phyloP scores from a whole-genome alignment of 306 rosid genomes.

The Urtica urens region DNA sequence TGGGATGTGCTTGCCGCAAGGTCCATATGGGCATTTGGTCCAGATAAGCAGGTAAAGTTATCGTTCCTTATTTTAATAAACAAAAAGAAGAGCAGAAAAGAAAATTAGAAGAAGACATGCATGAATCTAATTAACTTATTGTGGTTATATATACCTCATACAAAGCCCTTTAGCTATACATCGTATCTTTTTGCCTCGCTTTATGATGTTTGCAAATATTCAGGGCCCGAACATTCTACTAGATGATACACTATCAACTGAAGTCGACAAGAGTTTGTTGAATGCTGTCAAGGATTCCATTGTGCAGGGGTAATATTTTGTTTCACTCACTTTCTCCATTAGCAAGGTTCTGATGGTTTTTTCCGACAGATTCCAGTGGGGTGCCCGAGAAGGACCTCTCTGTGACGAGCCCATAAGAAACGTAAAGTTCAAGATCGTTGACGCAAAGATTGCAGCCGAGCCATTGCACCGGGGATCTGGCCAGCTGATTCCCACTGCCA shows the following conservation, averaged over 20 bases:
- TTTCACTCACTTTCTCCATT: slow-evolving; percentile 2
- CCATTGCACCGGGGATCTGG: slow-evolving; percentile 87
- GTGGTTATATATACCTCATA: no score
- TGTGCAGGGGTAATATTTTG: slow-evolving; percentile 78
- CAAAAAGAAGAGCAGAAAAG: no score
- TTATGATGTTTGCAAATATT: slow-evolving; percentile 11
- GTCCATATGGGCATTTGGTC: slow-evolving; percentile 99
- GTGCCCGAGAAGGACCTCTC: slow-evolving; percentile 96
- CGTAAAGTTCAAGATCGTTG: slow-evolving; percentile 97
- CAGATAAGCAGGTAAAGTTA: slow-evolving; percentile 77
- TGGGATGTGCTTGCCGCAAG: slow-evolving; percentile 99
- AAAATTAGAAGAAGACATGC: background rate
- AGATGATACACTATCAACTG: slow-evolving; percentile 89
- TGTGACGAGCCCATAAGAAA: slow-evolving; percentile 98
- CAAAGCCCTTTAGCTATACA: background rate
- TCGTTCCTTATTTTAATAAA: no score
- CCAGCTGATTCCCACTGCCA: slow-evolving; percentile 81
- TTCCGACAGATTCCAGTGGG: slow-evolving; percentile 87
- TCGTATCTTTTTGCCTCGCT: slow-evolving; percentile 3
- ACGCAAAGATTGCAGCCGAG: slow-evolving; percentile 91
- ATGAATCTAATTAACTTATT: background rate
- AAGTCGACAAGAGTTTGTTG: slow-evolving; percentile 79
- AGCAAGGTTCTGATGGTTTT: slow-evolving; percentile 8
- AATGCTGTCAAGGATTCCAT: slow-evolving; percentile 91
- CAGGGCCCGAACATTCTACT: slow-evolving; percentile 94